Conservation (phyloP, 805 yeast species). For the Monosporozyma servazzii region DNA sequence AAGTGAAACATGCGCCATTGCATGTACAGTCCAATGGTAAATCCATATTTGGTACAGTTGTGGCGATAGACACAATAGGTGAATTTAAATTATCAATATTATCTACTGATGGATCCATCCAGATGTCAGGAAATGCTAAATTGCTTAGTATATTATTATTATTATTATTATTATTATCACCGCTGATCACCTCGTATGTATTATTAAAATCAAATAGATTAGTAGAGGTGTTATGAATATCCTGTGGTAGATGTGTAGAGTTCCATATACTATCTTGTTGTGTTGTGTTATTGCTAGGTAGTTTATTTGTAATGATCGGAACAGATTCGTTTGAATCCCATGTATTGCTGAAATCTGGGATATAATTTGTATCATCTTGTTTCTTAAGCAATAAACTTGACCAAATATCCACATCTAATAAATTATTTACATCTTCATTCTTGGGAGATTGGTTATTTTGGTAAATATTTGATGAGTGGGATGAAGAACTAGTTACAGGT, state of each 20-base stretch:
- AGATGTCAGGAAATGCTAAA: constrained; percentile 2
- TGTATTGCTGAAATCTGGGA: not conserved
- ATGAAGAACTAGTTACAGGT: not conserved
- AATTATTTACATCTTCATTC: not conserved
- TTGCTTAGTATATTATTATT: not conserved
- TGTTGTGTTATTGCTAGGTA: not conserved
- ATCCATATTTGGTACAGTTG: not conserved
- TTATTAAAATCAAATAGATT: not conserved
- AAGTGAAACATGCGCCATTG: not conserved
- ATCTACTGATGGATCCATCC: not conserved
- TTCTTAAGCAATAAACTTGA: constrained; percentile 13
- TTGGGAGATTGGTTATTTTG: not conserved
- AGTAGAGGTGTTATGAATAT: not conserved
- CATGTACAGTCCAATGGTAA: not conserved
- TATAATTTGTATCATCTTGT: not conserved
- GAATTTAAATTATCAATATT: not conserved
- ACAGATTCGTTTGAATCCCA: not conserved
- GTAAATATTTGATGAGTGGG: not conserved
- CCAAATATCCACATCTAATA: constrained; percentile 29
- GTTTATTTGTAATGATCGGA: not conserved
- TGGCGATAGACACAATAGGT: not conserved
- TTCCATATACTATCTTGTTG: not conserved
- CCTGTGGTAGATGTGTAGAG: not conserved
- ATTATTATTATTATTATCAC: not conserved
- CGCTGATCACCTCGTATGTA: not conserved